Evolutionary conservation across 306 rosid genomes (phyloP).

Genomic region (Prunus mongolica): DNA sequence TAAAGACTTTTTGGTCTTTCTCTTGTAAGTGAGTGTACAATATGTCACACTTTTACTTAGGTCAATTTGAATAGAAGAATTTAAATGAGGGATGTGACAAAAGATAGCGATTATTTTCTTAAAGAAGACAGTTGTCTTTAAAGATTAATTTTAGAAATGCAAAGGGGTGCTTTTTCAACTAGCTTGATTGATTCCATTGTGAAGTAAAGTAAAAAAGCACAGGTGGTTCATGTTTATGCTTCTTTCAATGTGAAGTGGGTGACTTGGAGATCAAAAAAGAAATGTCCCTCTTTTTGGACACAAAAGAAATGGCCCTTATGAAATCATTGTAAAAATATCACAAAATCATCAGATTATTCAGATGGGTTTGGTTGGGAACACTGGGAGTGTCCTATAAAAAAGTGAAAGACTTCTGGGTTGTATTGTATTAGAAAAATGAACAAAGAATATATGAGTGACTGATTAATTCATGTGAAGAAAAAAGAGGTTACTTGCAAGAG

Average conservation of each 20-base stretch:
- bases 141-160: conserved; percentile 28
- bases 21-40: not conserved
- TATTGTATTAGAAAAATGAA: not conserved
- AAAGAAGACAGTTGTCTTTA: conserved; percentile 62
- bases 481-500: conserved; percentile 34
- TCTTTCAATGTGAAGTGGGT: conserved; percentile 29
- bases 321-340: conserved; percentile 2
- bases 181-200: conserved; percentile 31
- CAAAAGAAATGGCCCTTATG: not conserved
- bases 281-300: conserved; percentile 5
- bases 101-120: conserved; percentile 41
- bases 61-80: not conserved
- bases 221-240: conserved; percentile 28
- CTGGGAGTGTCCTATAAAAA: not conserved
- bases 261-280: conserved; percentile 17
- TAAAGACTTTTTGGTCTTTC: conserved; percentile 3
- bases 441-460: not conserved
- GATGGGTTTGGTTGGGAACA: not conserved
- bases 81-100: conserved; percentile 21
- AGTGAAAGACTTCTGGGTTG: not conserved
- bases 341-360: not conserved
- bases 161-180: conserved; percentile 25
- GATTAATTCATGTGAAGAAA: not conserved
- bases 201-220: conserved; percentile 21
- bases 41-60: not conserved